phyloP scores from a whole-genome alignment of 2,329 filamentous ascomycete species.

The Epichloe typhina region DNA sequence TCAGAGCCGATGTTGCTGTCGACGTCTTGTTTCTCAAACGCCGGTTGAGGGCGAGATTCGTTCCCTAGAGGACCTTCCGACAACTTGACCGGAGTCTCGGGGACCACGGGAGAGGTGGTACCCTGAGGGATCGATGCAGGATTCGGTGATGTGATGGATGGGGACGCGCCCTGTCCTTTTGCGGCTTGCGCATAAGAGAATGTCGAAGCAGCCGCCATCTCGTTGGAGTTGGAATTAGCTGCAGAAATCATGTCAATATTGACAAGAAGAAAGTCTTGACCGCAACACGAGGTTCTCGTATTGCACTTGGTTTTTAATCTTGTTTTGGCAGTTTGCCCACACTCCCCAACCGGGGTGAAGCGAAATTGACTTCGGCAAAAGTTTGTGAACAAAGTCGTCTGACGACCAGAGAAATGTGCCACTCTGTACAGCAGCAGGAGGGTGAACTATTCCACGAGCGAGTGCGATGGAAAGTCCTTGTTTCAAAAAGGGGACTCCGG shows the following conservation, averaged over 20 bases:
- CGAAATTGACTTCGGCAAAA: conserved; percentile 1
- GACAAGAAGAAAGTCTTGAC: background rate
- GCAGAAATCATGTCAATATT: conserved; percentile 12
- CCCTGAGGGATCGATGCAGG: conserved; percentile 14
- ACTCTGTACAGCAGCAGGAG: background rate
- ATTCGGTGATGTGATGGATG: conserved; percentile 16
- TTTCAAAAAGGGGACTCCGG: background rate
- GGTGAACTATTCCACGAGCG: background rate
- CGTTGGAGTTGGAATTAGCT: conserved; percentile 15
- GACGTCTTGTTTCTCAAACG: conserved; percentile 20
- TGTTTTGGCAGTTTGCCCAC: conserved; percentile 5
- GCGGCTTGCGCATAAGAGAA: conserved; percentile 97
- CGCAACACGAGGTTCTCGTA: conserved; percentile 2
- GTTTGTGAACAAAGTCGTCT: background rate
- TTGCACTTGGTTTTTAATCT: background rate
- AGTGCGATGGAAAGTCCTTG: background rate
- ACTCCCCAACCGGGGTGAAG: conserved; percentile 10
- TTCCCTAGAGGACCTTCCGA: conserved; percentile 12
- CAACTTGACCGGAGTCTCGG: conserved; percentile 15
- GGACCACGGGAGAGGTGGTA: conserved; percentile 12
- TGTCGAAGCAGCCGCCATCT: conserved; percentile 43
- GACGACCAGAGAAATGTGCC: background rate
- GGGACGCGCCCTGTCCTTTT: conserved; percentile 47
- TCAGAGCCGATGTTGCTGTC: conserved; percentile 24
- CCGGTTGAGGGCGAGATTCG: conserved; percentile 10